phyloP scores from a whole-genome alignment of 192 early-diverging fungal genomes.

The Podila epigama region DNA sequence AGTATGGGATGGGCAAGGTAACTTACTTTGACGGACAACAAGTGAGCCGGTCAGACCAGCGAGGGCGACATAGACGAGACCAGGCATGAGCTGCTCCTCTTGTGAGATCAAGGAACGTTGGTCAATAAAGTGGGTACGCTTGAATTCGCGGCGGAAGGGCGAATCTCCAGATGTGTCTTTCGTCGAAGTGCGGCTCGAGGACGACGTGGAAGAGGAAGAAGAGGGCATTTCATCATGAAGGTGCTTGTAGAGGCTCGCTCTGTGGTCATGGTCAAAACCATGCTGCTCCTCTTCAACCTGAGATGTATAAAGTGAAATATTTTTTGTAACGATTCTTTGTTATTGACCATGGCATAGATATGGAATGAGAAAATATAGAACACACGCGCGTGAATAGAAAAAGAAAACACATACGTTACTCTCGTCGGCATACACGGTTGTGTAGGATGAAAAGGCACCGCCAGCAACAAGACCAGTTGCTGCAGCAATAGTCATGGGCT shows the following conservation, averaged over 20 bases:
- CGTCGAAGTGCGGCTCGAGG: background rate
- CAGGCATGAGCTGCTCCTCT: conserved; percentile 40
- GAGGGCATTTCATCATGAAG: background rate
- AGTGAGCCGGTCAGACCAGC: conserved; percentile 15
- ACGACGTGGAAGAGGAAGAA: background rate
- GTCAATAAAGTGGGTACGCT: background rate
- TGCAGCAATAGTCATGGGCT: conserved; percentile 37
- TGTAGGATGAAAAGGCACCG: conserved; percentile 22
- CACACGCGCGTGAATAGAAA: background rate
- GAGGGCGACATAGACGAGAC: conserved; percentile 33
- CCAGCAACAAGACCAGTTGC: conserved; percentile 30
- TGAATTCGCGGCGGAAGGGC: background rate
- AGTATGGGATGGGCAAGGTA: too few relatives aligned
- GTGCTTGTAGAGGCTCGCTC: background rate
- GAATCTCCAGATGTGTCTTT: background rate
- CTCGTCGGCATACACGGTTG: conserved; percentile 32
- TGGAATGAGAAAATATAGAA: background rate
- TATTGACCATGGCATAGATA: background rate
- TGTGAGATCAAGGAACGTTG: conserved; percentile 15
- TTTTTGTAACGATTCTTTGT: background rate
- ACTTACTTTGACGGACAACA: conserved; percentile 10
- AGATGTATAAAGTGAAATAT: background rate
- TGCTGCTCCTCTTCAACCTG: conserved; percentile 3
- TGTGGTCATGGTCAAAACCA: conserved; percentile 2
- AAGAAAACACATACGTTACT: conserved; percentile 13